Conservation (phyloP, 2,329 filamentous ascomycete genomes). For the Amylocarpus encephaloides region DNA sequence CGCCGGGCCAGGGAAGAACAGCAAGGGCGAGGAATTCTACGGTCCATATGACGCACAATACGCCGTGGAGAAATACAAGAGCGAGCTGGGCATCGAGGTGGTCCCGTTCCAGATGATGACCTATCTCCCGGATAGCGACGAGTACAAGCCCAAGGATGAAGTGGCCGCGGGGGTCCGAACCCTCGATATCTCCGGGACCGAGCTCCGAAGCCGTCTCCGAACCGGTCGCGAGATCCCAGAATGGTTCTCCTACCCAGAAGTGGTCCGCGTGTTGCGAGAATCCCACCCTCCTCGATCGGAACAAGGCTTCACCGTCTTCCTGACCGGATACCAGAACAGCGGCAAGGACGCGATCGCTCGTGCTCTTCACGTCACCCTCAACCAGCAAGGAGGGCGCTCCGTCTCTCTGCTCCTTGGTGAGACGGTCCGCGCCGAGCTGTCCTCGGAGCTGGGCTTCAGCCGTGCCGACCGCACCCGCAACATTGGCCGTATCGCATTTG, state of each 20-base stretch:
- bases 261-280: constrained; percentile 92
- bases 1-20: constrained; percentile 97
- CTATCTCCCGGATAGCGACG: constrained; percentile 93
- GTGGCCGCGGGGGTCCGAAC: constrained; percentile 79
- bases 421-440: constrained; percentile 88
- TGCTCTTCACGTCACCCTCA: constrained; percentile 91
- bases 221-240: constrained; percentile 93
- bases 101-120: constrained; percentile 99
- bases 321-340: constrained; percentile 93
- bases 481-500: constrained; percentile 93
- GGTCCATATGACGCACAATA: constrained; percentile 96
- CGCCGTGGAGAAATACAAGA: constrained; percentile 91
- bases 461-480: constrained; percentile 89
- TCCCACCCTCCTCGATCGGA: constrained; percentile 85
- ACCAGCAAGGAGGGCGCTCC: constrained; percentile 93
- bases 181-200: constrained; percentile 78
- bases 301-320: constrained; percentile 97
- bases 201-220: constrained; percentile 85
- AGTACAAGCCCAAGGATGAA: constrained; percentile 91
- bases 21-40: constrained; percentile 93
- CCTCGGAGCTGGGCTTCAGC: constrained; percentile 91
- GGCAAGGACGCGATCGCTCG: constrained; percentile 97
- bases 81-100: constrained; percentile 96
- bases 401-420: constrained; percentile 94
- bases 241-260: constrained; percentile 99